Percentiles rank a stretch among this genome's conserved stretches.
phyloP scores from a whole-genome alignment of 2,329 filamentous ascomycete genomes.

The Arachnopeziza araneosa region DNA sequence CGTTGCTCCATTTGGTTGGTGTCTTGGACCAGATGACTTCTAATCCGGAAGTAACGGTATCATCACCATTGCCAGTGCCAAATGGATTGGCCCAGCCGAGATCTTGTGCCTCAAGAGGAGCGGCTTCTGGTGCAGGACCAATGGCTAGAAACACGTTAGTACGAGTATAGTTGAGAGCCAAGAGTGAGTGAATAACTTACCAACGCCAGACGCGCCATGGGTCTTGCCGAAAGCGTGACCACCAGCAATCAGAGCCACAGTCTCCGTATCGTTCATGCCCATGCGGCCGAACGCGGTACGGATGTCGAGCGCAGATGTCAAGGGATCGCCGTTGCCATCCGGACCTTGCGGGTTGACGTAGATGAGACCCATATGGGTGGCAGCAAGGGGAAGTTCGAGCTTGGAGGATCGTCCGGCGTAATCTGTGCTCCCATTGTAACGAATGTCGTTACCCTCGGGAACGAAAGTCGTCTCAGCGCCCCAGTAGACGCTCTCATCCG shows the following conservation, averaged over 20 bases:
- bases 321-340: constrained; percentile 50
- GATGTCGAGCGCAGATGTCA: constrained; percentile 51
- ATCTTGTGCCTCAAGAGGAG: constrained; percentile 59
- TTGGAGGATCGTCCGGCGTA: constrained; percentile 19
- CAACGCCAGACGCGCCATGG: constrained; percentile 41
- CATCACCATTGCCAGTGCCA: constrained; percentile 58
- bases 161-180: background rate
- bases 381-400: constrained; percentile 45
- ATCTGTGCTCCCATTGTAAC: constrained; percentile 37
- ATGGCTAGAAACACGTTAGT: constrained; percentile 9
- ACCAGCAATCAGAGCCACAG: constrained; percentile 53
- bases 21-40: constrained; percentile 77
- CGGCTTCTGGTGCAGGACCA: constrained; percentile 47
- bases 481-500: constrained; percentile 57
- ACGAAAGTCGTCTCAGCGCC: constrained; percentile 42
- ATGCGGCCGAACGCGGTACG: constrained; percentile 47
- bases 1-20: constrained; percentile 71
- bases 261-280: constrained; percentile 58
- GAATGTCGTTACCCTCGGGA: constrained; percentile 37
- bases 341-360: constrained; percentile 59
- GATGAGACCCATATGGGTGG: constrained; percentile 56
- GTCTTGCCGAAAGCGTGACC: constrained; percentile 58
- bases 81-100: constrained; percentile 66
- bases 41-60: constrained; percentile 70
- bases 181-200: constrained; percentile 5